Percentiles rank a stretch among this genome's conserved stretches.
Evolutionary conservation across 805 yeast species (phyloP).

Genomic region (Saccharomycopsis sp.): DNA sequence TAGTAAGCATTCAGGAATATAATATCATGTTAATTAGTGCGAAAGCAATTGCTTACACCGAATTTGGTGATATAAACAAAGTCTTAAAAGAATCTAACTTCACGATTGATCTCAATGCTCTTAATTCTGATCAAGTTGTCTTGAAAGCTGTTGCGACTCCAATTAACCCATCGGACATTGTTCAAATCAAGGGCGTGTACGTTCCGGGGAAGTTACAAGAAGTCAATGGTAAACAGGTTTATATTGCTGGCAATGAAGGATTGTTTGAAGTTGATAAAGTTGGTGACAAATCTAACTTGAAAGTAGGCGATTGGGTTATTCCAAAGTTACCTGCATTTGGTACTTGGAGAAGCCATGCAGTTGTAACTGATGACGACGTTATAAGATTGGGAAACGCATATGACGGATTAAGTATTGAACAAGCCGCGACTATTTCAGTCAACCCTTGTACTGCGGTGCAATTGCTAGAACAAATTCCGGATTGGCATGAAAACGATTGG

Average conservation of each 20-base stretch:
- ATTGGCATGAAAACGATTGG: no score
- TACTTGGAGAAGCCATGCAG: slow-evolving; percentile 83
- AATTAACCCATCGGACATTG: slow-evolving; percentile 81
- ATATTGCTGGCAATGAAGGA: slow-evolving; percentile 92
- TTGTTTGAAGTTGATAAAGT: slow-evolving; percentile 67
- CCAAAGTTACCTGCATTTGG: slow-evolving; percentile 75
- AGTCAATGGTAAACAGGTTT: slow-evolving; percentile 56
- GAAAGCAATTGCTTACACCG: no score
- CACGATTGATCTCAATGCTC: slow-evolving; percentile 35
- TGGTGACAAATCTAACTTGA: slow-evolving; percentile 45
- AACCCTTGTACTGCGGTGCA: slow-evolving; percentile 85
- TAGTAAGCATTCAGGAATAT: no score
- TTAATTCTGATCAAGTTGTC: slow-evolving; percentile 42
- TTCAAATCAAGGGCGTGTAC: slow-evolving; percentile 76
- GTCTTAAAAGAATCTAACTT: no score
- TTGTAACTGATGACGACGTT: slow-evolving; percentile 34
- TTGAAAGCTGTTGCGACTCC: slow-evolving; percentile 71
- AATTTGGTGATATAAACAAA: no score
- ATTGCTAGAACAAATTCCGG: no score
- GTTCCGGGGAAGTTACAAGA: slow-evolving; percentile 56
- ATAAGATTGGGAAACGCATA: slow-evolving; percentile 35
- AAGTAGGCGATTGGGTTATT: slow-evolving; percentile 78
- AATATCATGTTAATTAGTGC: no score
- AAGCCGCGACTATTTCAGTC: slow-evolving; percentile 85
- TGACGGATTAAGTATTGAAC: slow-evolving; percentile 42